phyloP scores from a whole-genome alignment of 2,329 filamentous ascomycete species.

The Aspergillus fumigatus region DNA sequence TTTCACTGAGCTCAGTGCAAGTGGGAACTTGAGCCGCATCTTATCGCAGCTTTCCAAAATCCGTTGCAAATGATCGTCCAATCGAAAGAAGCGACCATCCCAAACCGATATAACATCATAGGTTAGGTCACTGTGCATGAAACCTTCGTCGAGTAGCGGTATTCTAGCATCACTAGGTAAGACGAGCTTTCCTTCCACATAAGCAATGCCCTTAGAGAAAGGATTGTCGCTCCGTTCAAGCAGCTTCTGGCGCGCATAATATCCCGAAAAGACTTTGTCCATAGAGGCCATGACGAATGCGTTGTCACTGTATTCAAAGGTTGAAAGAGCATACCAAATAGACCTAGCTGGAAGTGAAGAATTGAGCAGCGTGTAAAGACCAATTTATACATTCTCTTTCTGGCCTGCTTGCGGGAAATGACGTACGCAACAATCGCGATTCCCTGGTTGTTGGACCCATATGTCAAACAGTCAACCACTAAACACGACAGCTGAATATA shows the following conservation, averaged over 20 bases:
- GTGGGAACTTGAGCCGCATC: constrained; percentile 45
- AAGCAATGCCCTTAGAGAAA: constrained; percentile 45
- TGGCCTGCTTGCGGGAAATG: too few relatives aligned
- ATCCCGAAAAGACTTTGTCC: constrained; percentile 32
- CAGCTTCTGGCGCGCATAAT: constrained; percentile 26
- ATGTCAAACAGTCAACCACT: too few relatives aligned
- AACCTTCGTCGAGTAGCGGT: too few relatives aligned
- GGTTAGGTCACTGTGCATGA: constrained; percentile 42
- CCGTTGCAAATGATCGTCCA: constrained; percentile 47
- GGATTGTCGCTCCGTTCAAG: constrained; percentile 35
- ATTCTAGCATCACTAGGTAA: constrained; percentile 38
- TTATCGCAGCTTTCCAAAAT: constrained; percentile 44
- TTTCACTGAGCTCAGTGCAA: constrained; percentile 7
- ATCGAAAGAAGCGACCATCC: constrained; percentile 50
- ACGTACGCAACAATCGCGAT: too few relatives aligned
- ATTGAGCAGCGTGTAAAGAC: too few relatives aligned
- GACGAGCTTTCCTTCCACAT: constrained; percentile 41
- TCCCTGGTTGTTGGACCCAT: too few relatives aligned
- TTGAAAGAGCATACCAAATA: too few relatives aligned
- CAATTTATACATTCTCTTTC: too few relatives aligned
- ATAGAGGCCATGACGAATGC: too few relatives aligned
- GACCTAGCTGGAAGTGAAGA: too few relatives aligned
- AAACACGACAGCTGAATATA: too few relatives aligned
- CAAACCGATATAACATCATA: constrained; percentile 51
- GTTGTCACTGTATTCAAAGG: too few relatives aligned